Base-by-base conservation (phyloP, 208 protist species). In the Crithidia bombi region DNA sequence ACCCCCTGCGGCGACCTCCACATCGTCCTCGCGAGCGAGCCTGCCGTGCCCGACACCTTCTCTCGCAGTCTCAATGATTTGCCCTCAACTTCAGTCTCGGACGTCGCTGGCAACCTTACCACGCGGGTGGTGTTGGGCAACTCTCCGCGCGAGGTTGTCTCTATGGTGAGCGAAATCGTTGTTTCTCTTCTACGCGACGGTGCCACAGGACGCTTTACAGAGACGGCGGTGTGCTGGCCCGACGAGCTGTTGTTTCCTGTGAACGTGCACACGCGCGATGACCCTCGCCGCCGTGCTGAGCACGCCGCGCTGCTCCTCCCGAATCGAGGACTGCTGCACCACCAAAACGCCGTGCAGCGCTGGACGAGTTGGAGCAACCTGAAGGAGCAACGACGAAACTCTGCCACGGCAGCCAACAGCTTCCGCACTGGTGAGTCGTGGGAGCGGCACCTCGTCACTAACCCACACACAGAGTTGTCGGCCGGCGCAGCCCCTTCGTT, bases 141-240 rank as follows among this genome's bases (percentile, higher is more conserved):
- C 52, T 73, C 65, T 0, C 30, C 65, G 0, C 15, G 21, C 14
- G 86, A 90, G 26, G 44, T 94, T 4, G 66, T 78, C 17, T 25
- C 65, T 32, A 39, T 41, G 12, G 9, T 94, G 12, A 49, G 64
- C 12, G 69, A 76, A 2, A 47, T 87, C 33, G 28, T 90, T 23
- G 5, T 35, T 2, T 12, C 49, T 9, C 64, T 82, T 28, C 66
- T 93, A 19, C 23, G 10, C 6, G 17, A 43, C 3, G 36, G 32
- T n/a, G 55, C 61, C 11, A 21, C 44, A 10, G 62, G 30, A 12
- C 19, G 11, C 0, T 44, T 59, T 4, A 77, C 50, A 2, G 55
- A 10, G 15, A 84, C 82, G 9, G 73, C 73, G 44, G 81, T 94
- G 17, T 85, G 81, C 69, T 92, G 82, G 81, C 89, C 89, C 0